Percentiles rank a stretch among this genome's conserved stretches.
phyloP scores from a whole-genome alignment of 2,329 filamentous ascomycete species.

The Aspergillus sojae region DNA sequence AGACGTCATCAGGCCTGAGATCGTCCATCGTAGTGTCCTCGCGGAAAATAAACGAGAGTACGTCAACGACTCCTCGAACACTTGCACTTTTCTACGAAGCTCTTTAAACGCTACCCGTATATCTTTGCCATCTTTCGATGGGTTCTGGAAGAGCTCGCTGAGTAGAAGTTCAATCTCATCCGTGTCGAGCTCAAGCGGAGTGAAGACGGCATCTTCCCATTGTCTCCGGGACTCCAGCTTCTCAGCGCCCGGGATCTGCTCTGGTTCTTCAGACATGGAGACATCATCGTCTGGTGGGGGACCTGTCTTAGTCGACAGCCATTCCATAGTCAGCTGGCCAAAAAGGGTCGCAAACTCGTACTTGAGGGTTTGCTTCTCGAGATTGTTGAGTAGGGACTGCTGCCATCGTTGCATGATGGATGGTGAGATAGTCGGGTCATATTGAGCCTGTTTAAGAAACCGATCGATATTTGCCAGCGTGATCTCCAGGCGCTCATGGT shows the following conservation, averaged over 20 bases:
- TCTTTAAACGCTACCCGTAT: neutral
- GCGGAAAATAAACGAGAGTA: neutral
- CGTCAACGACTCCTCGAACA: constrained; percentile 2
- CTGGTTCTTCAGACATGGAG: constrained; percentile 8
- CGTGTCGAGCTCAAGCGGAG: neutral
- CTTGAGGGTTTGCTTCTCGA: constrained; percentile 15
- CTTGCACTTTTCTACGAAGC: constrained; percentile 2
- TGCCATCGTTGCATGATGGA: constrained; percentile 13
- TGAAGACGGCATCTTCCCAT: constrained; percentile 15
- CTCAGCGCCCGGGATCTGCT: neutral
- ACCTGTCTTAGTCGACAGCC: constrained; percentile 14
- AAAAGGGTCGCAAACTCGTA: constrained; percentile 20
- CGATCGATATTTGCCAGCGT: constrained; percentile 14
- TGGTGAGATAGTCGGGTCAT: constrained; percentile 15
- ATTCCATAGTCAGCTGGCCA: constrained; percentile 18
- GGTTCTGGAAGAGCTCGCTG: constrained; percentile 5
- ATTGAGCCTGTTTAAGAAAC: constrained; percentile 16
- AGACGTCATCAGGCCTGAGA: constrained; percentile 7
- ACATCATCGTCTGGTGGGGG: neutral
- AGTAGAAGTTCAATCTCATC: constrained; percentile 4
- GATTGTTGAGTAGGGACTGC: constrained; percentile 7
- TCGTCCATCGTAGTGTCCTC: constrained; percentile 6
- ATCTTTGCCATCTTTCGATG: neutral
- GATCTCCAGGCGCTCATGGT: constrained; percentile 1
- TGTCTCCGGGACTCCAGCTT: constrained; percentile 12